Percentiles rank a stretch among this genome's conserved stretches.
Conservation (phyloP, 1,139 yeast species). For the Petasospora fabianii region DNA sequence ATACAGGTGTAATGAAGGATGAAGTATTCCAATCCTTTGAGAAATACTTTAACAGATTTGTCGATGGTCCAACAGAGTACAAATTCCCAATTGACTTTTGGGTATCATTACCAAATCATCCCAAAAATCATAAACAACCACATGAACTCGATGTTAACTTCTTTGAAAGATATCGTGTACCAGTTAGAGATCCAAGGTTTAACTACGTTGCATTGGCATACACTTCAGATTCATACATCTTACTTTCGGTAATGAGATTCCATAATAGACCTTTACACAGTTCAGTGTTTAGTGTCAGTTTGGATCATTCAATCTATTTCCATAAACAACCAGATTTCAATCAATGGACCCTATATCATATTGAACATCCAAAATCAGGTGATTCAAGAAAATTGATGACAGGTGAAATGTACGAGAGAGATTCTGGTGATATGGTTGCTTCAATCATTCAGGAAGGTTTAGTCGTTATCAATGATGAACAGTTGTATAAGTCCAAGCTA, state of each 20-base stretch:
- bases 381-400: conserved; percentile 54
- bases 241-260: conserved; percentile 46
- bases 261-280: conserved; percentile 39
- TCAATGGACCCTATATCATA: conserved; percentile 51
- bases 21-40: conserved; percentile 2
- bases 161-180: conserved; percentile 32
- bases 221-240: conserved; percentile 56
- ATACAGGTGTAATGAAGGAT: conserved; percentile 9
- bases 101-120: conserved; percentile 20
- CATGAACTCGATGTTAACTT: conserved; percentile 40
- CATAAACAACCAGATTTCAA: conserved; percentile 45
- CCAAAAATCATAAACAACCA: conserved; percentile 23
- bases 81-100: conserved; percentile 42
- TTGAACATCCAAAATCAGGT: conserved; percentile 49
- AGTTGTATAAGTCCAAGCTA: conserved; percentile 10
- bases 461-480: conserved; percentile 27
- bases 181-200: conserved; percentile 37
- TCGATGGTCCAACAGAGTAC: conserved; percentile 38
- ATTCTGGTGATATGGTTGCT: conserved; percentile 48
- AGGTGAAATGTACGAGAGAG: conserved; percentile 58
- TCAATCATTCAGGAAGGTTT: conserved; percentile 68
- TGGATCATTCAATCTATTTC: conserved; percentile 69
- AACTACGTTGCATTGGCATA: conserved; percentile 62
- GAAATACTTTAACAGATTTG: conserved; percentile 12
- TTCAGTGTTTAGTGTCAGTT: conserved; percentile 49